A percentile compares a stretch with the other conserved stretches of the same genome.
These are phyloP conservation scores for Thermothelomyces thermophilus DNA, from an alignment of 2,329 filamentous ascomycete species.

Conservation along the genomic window DNA sequence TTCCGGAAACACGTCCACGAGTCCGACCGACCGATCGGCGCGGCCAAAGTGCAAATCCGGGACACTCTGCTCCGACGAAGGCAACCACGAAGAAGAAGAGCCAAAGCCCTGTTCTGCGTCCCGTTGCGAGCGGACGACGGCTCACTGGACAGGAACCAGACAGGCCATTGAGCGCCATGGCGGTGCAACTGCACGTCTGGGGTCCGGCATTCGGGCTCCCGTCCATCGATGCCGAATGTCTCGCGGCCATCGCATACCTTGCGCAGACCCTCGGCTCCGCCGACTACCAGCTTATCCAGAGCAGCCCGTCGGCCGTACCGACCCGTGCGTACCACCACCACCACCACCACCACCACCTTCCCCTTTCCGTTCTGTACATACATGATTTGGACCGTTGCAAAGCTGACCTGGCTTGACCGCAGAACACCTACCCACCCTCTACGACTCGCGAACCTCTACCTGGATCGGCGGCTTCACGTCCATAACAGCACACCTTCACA, in stretches of 20 bases:
- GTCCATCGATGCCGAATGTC: slow-evolving; percentile 86
- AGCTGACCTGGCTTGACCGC: neutral
- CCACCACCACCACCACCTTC: too few species aligned
- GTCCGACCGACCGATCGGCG: neutral
- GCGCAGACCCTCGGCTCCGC: slow-evolving; percentile 52
- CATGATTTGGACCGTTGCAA: too few species aligned
- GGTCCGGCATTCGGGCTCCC: slow-evolving; percentile 82
- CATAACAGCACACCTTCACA: slow-evolving; percentile 51
- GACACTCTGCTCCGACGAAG: neutral
- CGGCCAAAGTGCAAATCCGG: neutral
- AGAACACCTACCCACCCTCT: slow-evolving; percentile 52
- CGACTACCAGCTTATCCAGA: slow-evolving; percentile 64
- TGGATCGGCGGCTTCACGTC: slow-evolving; percentile 56
- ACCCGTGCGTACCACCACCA: slow-evolving; percentile 48
- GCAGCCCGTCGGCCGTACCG: slow-evolving; percentile 63
- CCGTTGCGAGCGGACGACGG: too few species aligned
- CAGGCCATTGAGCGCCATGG: slow-evolving; percentile 1
- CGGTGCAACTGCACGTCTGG: slow-evolving; percentile 75
- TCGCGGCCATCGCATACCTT: slow-evolving; percentile 75
- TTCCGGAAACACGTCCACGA: neutral
- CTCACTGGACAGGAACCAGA: too few species aligned
- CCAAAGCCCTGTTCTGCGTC: too few species aligned
- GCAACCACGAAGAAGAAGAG: too few species aligned
- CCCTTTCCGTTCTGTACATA: too few species aligned
- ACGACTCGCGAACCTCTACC: slow-evolving; percentile 41